Evolutionary conservation across 768 basidiomycete species (phyloP), one percentile per base, ranked within the genome.

Genomic region (Trichaptum fuscoviolaceum): DNA sequence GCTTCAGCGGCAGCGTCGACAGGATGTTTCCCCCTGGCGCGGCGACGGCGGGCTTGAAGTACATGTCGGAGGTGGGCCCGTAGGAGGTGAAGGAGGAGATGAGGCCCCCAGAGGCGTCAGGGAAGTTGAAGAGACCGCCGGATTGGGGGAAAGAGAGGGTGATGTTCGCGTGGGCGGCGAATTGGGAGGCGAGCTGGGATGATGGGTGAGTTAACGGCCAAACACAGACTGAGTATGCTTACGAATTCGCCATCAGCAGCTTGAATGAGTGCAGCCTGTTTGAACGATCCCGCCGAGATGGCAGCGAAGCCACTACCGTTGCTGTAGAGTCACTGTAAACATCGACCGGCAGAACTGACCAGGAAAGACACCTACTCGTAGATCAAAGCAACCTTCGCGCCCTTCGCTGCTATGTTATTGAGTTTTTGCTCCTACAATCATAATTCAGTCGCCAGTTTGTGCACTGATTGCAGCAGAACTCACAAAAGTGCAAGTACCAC

Each of bases 51-150:
- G 85, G 84, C 65, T 85, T 85, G 79, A 84, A 83, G 76, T 76
- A 81, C 68, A 86, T 78, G 70, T 89, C 87, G 71, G 86, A 83
- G 4, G 84, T 80, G 1, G 87, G 87, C 1, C 88, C 88, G 66
- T 83, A 86, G 63, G 81, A 81, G 36, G 84, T 81, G 74, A 85
- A 87, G 23, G 74, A 71, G 0, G 85, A 87, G 23, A 87, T 82
- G 58, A 87, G 78, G 15, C 87, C 87, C 20, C 86, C 87, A 4
- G 76, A 73, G 12, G 82, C 77, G 67, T 85, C 82, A 20, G 83
- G 81, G 73, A 83, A 79, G 27, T 82, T 72, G 63, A 77, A 76
- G 6, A 75, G 70, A 0, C 72, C 80, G 23, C 83, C 82, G 27
- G 73, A 70, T 74, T 84, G 82, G 57, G 82, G 83, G 79, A 85